These are phyloP conservation scores for Aspergillus chevalieri DNA, from an alignment of 2,329 filamentous ascomycete species.

Conservation along the genomic window DNA sequence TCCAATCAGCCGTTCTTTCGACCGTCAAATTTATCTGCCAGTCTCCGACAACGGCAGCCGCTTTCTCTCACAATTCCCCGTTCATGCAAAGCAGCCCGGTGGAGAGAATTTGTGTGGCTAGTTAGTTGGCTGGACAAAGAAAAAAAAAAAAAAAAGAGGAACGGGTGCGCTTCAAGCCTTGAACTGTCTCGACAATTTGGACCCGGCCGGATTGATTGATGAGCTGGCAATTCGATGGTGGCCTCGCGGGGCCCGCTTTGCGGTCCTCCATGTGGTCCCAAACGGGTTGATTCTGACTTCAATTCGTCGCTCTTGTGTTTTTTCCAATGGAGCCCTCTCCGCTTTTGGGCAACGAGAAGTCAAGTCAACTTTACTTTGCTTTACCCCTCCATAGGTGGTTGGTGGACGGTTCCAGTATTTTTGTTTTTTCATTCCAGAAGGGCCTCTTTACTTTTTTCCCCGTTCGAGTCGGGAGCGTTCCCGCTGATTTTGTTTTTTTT, in stretches of 20 bases:
- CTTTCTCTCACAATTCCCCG: background rate
- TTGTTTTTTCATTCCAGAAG: constrained; percentile 13
- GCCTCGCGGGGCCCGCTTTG: constrained; percentile 18
- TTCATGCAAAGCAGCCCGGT: constrained; percentile 27
- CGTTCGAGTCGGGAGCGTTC: constrained; percentile 6
- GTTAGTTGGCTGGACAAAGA: background rate
- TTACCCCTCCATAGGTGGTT: constrained; percentile 7
- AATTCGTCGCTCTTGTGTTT: constrained; percentile 16
- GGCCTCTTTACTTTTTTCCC: constrained; percentile 5
- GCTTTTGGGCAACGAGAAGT: constrained; percentile 23
- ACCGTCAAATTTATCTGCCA: no score
- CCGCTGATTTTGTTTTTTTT: constrained; percentile 13
- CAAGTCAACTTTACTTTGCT: background rate
- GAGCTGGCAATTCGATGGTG: constrained; percentile 22
- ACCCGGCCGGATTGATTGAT: constrained; percentile 18
- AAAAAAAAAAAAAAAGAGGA: background rate
- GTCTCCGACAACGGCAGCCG: constrained; percentile 8
- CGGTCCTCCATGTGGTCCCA: constrained; percentile 11
- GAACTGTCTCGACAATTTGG: constrained; percentile 5
- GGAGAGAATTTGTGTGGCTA: background rate
- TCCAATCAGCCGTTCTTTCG: no score
- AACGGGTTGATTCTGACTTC: constrained; percentile 12
- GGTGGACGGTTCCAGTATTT: background rate
- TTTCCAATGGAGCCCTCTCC: constrained; percentile 18
- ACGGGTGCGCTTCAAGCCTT: constrained; percentile 1